Evolutionary conservation across 768 basidiomycete species (phyloP).

Genomic region (Podaxis sp.): DNA sequence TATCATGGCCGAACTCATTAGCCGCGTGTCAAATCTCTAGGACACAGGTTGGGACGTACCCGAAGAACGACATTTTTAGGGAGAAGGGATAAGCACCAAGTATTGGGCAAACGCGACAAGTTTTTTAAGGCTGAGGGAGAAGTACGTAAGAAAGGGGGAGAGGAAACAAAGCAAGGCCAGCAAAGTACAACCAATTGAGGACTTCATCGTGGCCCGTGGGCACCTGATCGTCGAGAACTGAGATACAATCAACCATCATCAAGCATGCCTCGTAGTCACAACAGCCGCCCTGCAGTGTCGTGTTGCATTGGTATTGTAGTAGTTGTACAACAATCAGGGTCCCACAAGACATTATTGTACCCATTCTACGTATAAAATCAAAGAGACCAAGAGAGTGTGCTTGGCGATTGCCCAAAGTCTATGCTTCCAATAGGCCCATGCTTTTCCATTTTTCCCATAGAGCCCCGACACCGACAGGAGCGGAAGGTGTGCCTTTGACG

Average conservation of each 20-base stretch:
- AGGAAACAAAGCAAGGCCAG: not conserved
- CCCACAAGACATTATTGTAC: not conserved
- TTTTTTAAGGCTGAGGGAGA: not conserved
- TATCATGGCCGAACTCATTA: not conserved
- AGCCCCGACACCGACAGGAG: conserved; percentile 68
- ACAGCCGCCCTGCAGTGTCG: not conserved
- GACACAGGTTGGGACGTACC: conserved; percentile 38
- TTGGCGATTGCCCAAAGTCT: not conserved
- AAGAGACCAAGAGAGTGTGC: not conserved
- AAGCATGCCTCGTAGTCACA: not conserved
- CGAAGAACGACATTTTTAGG: conserved; percentile 71
- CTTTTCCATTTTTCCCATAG: conserved; percentile 90
- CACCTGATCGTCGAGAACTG: conserved; percentile 3
- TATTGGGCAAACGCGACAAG: not conserved
- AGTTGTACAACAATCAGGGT: not conserved
- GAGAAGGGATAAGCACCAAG: conserved; percentile 10
- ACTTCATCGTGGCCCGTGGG: not conserved
- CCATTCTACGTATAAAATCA: not conserved
- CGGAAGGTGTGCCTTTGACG: conserved; percentile 61
- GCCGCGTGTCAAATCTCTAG: not conserved
- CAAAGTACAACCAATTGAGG: not conserved
- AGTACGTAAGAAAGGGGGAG: not conserved
- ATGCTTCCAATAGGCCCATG: conserved; percentile 73
- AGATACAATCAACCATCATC: not conserved
- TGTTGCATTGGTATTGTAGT: not conserved